Percentiles rank a stretch among this genome's conserved stretches.
These are phyloP conservation scores for Hemileccinum rubropunctum DNA, from an alignment of 768 basidiomycete genomes.

Conservation along the genomic window DNA sequence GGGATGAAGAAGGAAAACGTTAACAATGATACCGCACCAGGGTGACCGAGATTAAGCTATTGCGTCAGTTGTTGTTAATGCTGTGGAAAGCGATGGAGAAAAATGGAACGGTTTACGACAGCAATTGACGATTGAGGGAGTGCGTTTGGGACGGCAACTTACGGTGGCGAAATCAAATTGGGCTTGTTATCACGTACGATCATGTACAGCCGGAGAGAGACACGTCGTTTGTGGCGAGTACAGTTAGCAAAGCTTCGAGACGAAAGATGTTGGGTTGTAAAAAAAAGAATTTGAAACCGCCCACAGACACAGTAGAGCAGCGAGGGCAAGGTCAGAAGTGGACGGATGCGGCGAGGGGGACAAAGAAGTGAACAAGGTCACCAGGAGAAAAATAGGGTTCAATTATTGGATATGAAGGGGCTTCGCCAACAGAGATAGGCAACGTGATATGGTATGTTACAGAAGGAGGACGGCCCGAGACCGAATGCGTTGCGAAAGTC, in stretches of 20 bases:
- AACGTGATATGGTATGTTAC: slow-evolving; percentile 8
- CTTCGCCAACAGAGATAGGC: slow-evolving; percentile 9
- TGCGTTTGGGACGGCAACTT: slow-evolving; percentile 1
- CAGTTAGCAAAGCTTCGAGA: not conserved
- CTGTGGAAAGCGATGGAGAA: slow-evolving; percentile 15
- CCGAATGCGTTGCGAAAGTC: not conserved
- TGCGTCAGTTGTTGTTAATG: slow-evolving; percentile 4
- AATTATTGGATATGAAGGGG: slow-evolving; percentile 27
- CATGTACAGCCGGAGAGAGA: not conserved
- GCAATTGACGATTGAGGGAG: slow-evolving; percentile 16
- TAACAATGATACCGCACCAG: not conserved
- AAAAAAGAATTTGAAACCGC: slow-evolving; percentile 8
- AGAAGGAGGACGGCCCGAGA: slow-evolving; percentile 2
- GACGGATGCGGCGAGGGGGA: slow-evolving; percentile 7
- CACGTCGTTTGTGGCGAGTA: not conserved
- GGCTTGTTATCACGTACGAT: not conserved
- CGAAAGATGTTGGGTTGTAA: not conserved
- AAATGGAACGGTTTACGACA: slow-evolving; percentile 20
- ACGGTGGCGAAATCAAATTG: slow-evolving; percentile 11
- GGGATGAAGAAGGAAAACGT: slow-evolving; percentile 2
- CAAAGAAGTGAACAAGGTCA: not conserved
- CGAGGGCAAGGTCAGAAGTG: slow-evolving; percentile 1
- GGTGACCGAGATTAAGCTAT: slow-evolving; percentile 1
- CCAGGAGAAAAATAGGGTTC: slow-evolving; percentile 19
- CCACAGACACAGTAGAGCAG: slow-evolving; percentile 3